Percentiles rank a stretch among this genome's conserved stretches.
These are phyloP conservation scores for Celoporthe dispersa DNA, from an alignment of 2,329 filamentous ascomycete genomes.

Conservation along the genomic window DNA sequence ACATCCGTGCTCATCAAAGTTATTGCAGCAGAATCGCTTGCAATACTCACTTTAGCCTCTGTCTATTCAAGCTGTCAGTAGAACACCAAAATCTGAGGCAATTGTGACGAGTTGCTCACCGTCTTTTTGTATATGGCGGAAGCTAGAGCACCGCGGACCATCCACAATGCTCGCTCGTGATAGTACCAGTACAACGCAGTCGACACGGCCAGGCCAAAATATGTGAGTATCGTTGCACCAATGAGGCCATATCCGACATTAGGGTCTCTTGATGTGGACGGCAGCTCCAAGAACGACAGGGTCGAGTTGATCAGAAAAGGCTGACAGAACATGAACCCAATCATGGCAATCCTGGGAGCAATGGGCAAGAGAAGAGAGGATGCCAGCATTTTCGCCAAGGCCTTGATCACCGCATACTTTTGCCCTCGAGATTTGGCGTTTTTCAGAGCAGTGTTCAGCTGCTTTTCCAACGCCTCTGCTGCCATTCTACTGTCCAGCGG, in stretches of 20 bases:
- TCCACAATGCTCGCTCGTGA: constrained; percentile 31
- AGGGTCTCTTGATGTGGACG: constrained; percentile 29
- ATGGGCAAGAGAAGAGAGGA: constrained; percentile 42
- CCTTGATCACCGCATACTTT: constrained; percentile 38
- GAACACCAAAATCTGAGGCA: constrained; percentile 20
- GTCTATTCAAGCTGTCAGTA: background rate
- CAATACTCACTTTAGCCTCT: constrained; percentile 1
- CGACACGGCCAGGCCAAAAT: constrained; percentile 41
- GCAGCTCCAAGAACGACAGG: constrained; percentile 39
- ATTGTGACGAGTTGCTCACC: background rate
- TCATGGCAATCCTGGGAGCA: constrained; percentile 42
- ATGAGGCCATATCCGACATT: constrained; percentile 41
- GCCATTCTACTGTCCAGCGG: constrained; percentile 35
- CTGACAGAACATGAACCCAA: constrained; percentile 48
- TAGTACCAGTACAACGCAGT: constrained; percentile 41
- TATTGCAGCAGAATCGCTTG: constrained; percentile 39
- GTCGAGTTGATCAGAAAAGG: constrained; percentile 48
- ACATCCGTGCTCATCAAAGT: constrained; percentile 47
- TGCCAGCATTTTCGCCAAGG: constrained; percentile 37
- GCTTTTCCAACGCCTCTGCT: constrained; percentile 30
- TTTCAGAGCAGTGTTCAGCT: constrained; percentile 25
- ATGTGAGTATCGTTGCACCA: constrained; percentile 39
- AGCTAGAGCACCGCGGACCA: constrained; percentile 37
- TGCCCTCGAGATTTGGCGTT: constrained; percentile 25
- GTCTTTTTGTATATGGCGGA: constrained; percentile 42